Percentiles rank a stretch among this genome's conserved stretches.
phyloP scores from a whole-genome alignment of 345 rosid species.

The Populus pruinosa region DNA sequence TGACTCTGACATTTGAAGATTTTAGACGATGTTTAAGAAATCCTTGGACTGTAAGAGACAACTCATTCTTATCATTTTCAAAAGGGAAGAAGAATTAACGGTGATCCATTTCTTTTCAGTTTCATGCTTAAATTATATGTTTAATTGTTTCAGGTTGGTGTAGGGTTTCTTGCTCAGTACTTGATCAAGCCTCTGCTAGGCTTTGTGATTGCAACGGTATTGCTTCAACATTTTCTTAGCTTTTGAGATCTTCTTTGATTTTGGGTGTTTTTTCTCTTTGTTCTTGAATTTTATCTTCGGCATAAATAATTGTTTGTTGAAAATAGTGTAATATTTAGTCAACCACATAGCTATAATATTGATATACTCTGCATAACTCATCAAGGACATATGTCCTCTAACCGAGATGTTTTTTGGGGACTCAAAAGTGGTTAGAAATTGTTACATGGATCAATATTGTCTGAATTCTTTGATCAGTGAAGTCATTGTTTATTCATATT shows the following conservation, averaged over 20 bases:
- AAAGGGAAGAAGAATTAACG: neutral
- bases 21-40: slow-evolving; percentile 84
- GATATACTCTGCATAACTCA: neutral
- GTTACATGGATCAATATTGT: neutral
- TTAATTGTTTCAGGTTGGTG: slow-evolving; percentile 77
- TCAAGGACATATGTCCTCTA: neutral
- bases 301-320: no score
- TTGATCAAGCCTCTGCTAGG: slow-evolving; percentile 86
- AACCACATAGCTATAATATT: neutral
- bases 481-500: neutral
- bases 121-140: slow-evolving; percentile 9
- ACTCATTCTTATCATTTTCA: neutral
- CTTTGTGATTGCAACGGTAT: slow-evolving; percentile 76
- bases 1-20: slow-evolving; percentile 87
- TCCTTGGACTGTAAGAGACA: slow-evolving; percentile 86
- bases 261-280: neutral
- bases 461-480: neutral
- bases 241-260: neutral
- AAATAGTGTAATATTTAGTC: no score
- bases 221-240: slow-evolving; percentile 1
- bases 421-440: neutral
- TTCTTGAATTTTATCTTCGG: neutral
- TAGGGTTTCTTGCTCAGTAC: slow-evolving; percentile 90
- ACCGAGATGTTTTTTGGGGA: neutral
- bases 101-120: slow-evolving; percentile 1